Evolutionary conservation across 177 flowering plant species (phyloP), one percentile per base, ranked within the genome.

Genomic region (Vitis hybrid): DNA sequence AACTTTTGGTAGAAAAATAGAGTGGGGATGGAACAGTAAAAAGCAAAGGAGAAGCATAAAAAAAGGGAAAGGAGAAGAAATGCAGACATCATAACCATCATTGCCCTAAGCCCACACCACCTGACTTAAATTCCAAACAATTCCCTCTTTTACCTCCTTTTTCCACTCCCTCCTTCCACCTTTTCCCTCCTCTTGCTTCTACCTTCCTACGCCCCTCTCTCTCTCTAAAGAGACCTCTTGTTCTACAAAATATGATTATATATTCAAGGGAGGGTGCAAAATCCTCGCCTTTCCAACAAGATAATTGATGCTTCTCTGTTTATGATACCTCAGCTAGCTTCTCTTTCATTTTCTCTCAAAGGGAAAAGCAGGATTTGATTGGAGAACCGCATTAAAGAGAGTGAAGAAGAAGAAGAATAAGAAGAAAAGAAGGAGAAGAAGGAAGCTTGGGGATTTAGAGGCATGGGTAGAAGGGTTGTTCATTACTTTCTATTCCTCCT

Each of bases 41-140:
- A 65, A 6, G 10, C 70, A 33, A 13, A 57, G 55, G 4, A 16
- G 13, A 3, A 60, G 53, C 12, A 51, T 50, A 61, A 31, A 53
- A n/a, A 69, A 14, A 60, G 16, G 71, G 51, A 21, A 26, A 13
- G 21, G 31, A 75, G 66, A 67, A 66, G 60, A 65, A 56, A 59
- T 70, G 67, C 66, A 60, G 21, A 75, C 74, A 73, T 76, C 76
- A 76, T 12, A 52, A 55, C 68, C 74, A 81, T 83, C 80, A 83
- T 83, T 80, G 60, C 83, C 79, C 62, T 31, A 72, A 69, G 53
- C 61, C 77, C 79, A 67, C 77, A 60, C 65, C 39, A 67, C 77
- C 71, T 61, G 65, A 59, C 76, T 67, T 60, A 69, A 60, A 74
- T 72, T 69, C 68, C 82, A 62, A 60, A 69, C 53, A 60, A 71